phyloP scores from a whole-genome alignment of 1,284 basidiomycete genomes.

The Puccinia hordei region DNA sequence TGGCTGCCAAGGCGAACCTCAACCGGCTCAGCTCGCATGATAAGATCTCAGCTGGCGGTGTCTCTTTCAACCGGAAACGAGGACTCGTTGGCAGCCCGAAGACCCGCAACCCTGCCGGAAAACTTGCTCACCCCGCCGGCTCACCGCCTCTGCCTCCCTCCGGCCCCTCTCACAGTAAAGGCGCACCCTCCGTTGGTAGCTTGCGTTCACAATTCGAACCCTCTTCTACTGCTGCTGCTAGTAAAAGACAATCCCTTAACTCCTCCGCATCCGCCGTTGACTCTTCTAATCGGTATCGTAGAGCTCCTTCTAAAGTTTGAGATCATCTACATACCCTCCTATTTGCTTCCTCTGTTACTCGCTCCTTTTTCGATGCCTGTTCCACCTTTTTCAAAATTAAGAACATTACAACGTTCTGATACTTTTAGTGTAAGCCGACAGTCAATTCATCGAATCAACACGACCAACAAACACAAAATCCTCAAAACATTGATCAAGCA shows the following conservation, averaged over 20 bases:
- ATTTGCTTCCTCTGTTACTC: not conserved
- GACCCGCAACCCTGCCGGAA: constrained; percentile 3
- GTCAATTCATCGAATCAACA: too few relatives aligned
- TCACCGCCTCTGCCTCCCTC: not conserved
- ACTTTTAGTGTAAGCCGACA: too few relatives aligned
- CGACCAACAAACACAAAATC: too few relatives aligned
- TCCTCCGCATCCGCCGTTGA: not conserved
- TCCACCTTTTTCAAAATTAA: not conserved
- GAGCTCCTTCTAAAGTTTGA: constrained; percentile 7
- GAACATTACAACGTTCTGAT: too few relatives aligned
- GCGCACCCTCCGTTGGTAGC: constrained; percentile 29
- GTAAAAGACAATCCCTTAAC: constrained; percentile 3
- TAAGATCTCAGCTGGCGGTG: not conserved
- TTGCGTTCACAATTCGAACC: constrained; percentile 42
- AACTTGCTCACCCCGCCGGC: not conserved
- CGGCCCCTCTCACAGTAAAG: constrained; percentile 11
- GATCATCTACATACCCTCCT: not conserved
- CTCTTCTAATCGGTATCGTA: not conserved
- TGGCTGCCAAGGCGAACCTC: constrained; percentile 7
- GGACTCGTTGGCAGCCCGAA: constrained; percentile 13
- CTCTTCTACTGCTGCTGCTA: not conserved
- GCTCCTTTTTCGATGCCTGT: not conserved
- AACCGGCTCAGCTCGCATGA: constrained; percentile 11
- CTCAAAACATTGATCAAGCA: too few relatives aligned
- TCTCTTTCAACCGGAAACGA: constrained; percentile 5